Percentiles rank a stretch among this genome's conserved stretches.
Evolutionary conservation across 768 basidiomycete species (phyloP).

Genomic region (Mycena galopus): DNA sequence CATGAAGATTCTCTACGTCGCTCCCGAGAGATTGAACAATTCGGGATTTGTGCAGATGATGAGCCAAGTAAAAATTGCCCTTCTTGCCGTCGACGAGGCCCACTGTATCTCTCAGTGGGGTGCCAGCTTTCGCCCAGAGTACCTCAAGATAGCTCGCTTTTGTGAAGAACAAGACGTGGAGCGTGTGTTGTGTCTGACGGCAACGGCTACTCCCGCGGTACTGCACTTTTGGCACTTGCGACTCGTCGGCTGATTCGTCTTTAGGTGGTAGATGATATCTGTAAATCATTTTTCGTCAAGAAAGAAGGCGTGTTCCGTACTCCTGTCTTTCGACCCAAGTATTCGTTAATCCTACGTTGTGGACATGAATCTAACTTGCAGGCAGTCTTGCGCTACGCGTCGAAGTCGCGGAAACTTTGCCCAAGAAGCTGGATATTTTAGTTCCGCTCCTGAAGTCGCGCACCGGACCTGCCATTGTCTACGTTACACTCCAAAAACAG

Average conservation of each 20-base stretch:
- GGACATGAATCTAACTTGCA: neutral
- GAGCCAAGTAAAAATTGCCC: slow-evolving; percentile 53
- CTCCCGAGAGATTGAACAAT: slow-evolving; percentile 63
- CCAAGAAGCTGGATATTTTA: slow-evolving; percentile 52
- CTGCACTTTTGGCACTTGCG: neutral
- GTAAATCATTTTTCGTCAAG: slow-evolving; percentile 58
- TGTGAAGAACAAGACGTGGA: slow-evolving; percentile 60
- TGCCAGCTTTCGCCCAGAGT: slow-evolving; percentile 56
- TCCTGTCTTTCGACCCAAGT: slow-evolving; percentile 61
- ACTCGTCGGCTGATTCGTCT: neutral
- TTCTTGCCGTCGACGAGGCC: slow-evolving; percentile 64
- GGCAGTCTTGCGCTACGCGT: slow-evolving; percentile 52
- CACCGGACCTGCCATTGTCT: slow-evolving; percentile 59
- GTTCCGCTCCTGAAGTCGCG: slow-evolving; percentile 52
- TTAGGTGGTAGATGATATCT: slow-evolving; percentile 57
- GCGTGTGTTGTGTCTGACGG: slow-evolving; percentile 54
- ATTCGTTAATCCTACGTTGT: slow-evolving; percentile 30
- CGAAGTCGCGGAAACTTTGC: slow-evolving; percentile 46
- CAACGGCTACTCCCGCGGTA: neutral
- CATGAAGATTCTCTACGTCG: slow-evolving; percentile 64
- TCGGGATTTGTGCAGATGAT: slow-evolving; percentile 61
- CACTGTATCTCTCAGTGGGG: slow-evolving; percentile 66
- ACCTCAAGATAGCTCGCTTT: slow-evolving; percentile 58
- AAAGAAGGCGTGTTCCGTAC: slow-evolving; percentile 57
- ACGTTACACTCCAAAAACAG: slow-evolving; percentile 59